Evolutionary conservation across 345 rosid species (phyloP), one percentile per base, ranked within the genome.

Genomic region (Syzygium oleosum): DNA sequence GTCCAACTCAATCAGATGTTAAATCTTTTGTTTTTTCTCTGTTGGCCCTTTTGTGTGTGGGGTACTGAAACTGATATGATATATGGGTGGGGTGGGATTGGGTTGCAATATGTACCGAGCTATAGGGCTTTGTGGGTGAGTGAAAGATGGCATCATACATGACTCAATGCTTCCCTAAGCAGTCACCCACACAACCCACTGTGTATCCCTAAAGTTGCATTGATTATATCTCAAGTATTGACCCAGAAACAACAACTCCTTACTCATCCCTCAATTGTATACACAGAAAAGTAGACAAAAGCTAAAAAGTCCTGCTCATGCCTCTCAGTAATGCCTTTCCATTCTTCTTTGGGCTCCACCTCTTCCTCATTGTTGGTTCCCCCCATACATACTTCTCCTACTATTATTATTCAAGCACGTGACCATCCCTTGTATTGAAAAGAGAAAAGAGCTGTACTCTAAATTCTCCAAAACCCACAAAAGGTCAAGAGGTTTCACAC

Each of bases 151-250:
- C 98, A 92, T 97, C 98, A 95, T 51, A 80, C 68, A 90, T 96
- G 96, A 95, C 94, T 86, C 88, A 85, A 94, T 93, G 98, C 96
- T 96, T 91, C 87, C 88, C 87, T 94, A 94, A 95, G 98, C 96
- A 93, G 89, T 53, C 95, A 90, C 97, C 95, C 38, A 84, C 25
- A 23, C 63, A 84, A 12, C 86, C 41, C 85, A 84, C 85, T 73
- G 83, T 73, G 27, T 73, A 19, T 73, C 83, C 83, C 83, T 73
- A 38, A 38, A 73, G 83, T 38, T 73, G 38, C 49, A 73, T 73
- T 73, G 83, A 73, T 73, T 73, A 19, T 43, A 73, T 73, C 83
- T 38, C 83, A 19, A 73, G 83, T 73, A 38, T 73, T 43, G 83
- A 73, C 83, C 83, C 49, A 34, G 83, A 38, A 73, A 73, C 83